Conservation (phyloP, 768 basidiomycete species). For the Pleurotus citrinopileatus region DNA sequence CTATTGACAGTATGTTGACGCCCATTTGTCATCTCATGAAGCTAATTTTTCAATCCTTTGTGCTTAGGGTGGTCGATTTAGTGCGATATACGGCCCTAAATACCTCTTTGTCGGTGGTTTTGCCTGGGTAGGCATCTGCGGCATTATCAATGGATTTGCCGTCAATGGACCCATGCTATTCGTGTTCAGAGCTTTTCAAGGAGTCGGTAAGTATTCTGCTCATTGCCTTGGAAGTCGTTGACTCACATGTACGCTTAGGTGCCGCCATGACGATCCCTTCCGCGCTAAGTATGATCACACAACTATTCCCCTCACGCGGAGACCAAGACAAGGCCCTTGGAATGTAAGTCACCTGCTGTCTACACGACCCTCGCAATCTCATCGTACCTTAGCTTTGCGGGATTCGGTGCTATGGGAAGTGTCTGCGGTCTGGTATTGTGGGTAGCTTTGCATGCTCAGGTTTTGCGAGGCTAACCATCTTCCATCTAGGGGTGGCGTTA, state of each 20-base stretch:
- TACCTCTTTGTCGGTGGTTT: constrained; percentile 39
- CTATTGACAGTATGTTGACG: constrained; percentile 17
- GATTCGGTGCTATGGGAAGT: constrained; percentile 41
- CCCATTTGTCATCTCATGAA: neutral
- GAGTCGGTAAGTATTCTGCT: constrained; percentile 29
- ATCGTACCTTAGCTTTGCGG: constrained; percentile 37
- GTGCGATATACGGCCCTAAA: constrained; percentile 32
- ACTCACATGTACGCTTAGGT: constrained; percentile 3
- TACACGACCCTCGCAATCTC: no score
- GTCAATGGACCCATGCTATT: constrained; percentile 41
- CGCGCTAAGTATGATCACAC: constrained; percentile 42
- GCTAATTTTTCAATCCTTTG: neutral
- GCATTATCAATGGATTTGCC: constrained; percentile 39
- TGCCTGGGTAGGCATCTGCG: constrained; percentile 34
- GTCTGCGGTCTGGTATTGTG: constrained; percentile 15
- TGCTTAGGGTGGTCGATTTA: constrained; percentile 28
- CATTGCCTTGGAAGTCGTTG: neutral
- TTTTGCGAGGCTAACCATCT: neutral
- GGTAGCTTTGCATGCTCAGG: neutral
- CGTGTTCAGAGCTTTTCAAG: constrained; percentile 45
- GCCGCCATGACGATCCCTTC: constrained; percentile 41
- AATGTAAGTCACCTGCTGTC: constrained; percentile 7
- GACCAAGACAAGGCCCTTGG: constrained; percentile 44
- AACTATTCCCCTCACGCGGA: constrained; percentile 41
- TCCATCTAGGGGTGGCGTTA: constrained; percentile 36